These are phyloP conservation scores for Pseudotulostoma volvatum DNA, from an alignment of 495 filamentous ascomycete genomes.

Conservation along the genomic window DNA sequence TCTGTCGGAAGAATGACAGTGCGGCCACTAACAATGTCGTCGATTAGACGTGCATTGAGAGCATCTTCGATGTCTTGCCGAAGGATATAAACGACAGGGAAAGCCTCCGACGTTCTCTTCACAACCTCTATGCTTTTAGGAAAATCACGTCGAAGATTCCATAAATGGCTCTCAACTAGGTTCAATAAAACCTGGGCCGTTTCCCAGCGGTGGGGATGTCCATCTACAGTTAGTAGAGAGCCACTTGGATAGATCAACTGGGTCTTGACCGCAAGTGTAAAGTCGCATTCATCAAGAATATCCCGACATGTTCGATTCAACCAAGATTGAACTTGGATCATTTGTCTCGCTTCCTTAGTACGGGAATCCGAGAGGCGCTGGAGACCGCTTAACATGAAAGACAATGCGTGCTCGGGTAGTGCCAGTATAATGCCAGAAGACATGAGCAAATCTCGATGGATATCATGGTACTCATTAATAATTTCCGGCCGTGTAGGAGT, in stretches of 20 bases:
- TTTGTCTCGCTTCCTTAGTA: conserved; percentile 5
- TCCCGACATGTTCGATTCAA: conserved; percentile 31
- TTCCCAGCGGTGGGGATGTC: conserved; percentile 42
- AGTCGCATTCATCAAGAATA: conserved; percentile 49
- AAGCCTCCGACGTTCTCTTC: conserved; percentile 2
- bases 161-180: conserved; percentile 18
- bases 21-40: conserved; percentile 5
- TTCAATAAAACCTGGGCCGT: conserved; percentile 36
- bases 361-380: conserved; percentile 25
- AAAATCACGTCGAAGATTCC: conserved; percentile 8
- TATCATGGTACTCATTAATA: conserved; percentile 4
- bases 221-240: conserved; percentile 33
- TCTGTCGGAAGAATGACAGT: conserved; percentile 3
- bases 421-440: conserved; percentile 38
- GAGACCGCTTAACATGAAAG: conserved; percentile 48
- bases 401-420: conserved; percentile 54
- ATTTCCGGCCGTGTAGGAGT: conserved; percentile 10
- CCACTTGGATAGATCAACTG: conserved; percentile 56
- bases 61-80: conserved; percentile 8
- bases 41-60: conserved; percentile 2
- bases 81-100: conserved; percentile 11
- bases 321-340: conserved; percentile 19
- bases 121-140: conserved; percentile 25
- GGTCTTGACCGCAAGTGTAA: conserved; percentile 40
- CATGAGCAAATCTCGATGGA: conserved; percentile 31